Conservation (phyloP, 2,329 filamentous ascomycete species). For the Triangularia verruculosa region DNA sequence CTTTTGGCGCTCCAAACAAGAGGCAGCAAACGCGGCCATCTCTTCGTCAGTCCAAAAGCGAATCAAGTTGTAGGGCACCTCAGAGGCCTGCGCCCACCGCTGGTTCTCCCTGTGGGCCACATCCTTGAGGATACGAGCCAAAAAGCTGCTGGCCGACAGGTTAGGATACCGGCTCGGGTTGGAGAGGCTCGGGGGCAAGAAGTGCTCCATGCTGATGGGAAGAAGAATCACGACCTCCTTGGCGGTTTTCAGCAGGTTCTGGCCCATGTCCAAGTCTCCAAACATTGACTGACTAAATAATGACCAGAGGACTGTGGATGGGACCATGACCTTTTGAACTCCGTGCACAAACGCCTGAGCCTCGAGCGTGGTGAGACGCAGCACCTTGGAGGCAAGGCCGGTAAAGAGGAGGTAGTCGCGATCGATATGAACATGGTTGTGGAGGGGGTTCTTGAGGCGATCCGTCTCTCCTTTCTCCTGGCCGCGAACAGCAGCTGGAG, state of each 20-base stretch:
- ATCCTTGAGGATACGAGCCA: background rate
- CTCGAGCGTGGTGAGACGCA: background rate
- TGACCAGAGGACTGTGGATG: background rate
- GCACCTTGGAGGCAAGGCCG: background rate
- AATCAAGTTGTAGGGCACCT: slow-evolving; percentile 1
- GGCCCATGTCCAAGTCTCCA: background rate
- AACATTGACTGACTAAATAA: background rate
- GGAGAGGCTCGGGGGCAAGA: background rate
- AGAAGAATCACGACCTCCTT: background rate
- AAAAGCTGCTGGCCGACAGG: background rate
- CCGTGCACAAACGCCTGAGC: background rate
- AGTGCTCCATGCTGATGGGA: background rate
- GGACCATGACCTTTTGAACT: background rate
- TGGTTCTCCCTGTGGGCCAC: background rate
- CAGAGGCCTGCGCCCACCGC: background rate
- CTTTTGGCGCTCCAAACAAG: background rate
- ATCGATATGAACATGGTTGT: slow-evolving; percentile 4
- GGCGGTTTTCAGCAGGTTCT: background rate
- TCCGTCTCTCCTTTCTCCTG: background rate
- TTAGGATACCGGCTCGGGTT: background rate
- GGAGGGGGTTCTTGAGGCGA: background rate
- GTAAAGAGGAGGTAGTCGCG: slow-evolving; percentile 2
- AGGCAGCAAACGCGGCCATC: background rate
- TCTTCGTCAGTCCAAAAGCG: slow-evolving; percentile 5
- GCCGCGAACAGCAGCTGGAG: background rate